Conservation (phyloP, 495 filamentous ascomycete species). For the Tuber melanosporum region DNA sequence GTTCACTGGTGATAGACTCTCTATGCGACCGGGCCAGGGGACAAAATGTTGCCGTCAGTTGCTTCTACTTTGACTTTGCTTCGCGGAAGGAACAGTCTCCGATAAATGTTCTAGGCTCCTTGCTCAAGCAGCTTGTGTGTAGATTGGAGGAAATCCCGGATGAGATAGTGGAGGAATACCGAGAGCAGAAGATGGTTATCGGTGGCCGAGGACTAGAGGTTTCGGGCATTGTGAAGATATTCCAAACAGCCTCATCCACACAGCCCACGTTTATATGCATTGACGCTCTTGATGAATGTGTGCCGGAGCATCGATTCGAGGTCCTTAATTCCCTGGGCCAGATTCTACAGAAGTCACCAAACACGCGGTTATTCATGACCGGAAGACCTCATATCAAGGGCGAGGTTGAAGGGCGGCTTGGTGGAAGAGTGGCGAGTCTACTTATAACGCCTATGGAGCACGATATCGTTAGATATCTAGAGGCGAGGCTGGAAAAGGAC, state of each 20-base stretch:
- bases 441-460: background rate
- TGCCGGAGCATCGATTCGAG: background rate
- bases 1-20: too few species aligned
- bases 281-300: background rate
- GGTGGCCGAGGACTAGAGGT: too few species aligned
- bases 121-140: too few species aligned
- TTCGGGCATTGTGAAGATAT: background rate
- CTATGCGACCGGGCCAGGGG: too few species aligned
- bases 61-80: too few species aligned
- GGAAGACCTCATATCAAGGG: background rate
- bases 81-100: too few species aligned
- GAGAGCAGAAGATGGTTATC: too few species aligned
- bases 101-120: too few species aligned
- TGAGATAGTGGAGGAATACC: too few species aligned
- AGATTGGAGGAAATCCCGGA: too few species aligned
- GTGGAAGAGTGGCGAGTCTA: background rate
- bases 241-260: background rate
- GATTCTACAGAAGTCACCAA: background rate
- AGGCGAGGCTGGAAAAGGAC: background rate
- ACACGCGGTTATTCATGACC: background rate
- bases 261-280: background rate
- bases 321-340: background rate
- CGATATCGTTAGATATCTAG: background rate
- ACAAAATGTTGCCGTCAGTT: too few species aligned
- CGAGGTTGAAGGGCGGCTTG: background rate